Evolutionary conservation across 371 early-diverging fungal species (phyloP), one percentile per base, ranked within the genome.

Genomic region (Rhizomucor pusillus): DNA sequence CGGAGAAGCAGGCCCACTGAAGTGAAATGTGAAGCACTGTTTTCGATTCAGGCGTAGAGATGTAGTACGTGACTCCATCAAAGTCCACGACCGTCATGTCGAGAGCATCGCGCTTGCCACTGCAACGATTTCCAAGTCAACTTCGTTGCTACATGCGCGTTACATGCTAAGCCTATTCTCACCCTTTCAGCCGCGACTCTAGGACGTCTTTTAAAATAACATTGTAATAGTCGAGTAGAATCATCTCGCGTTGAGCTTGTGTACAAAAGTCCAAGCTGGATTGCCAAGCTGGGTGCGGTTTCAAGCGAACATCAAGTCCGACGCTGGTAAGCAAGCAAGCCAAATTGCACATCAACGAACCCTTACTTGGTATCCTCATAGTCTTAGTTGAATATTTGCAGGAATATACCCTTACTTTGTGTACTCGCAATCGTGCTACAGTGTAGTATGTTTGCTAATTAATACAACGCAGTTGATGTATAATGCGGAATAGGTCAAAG

Each of bases 51-150:
- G 88, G 81, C 7, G 94, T 94, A 22, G 88, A 72, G 54, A 97
- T 63, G 57, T 83, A 84, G 76, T 94, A 98, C 10, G 82, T 73
- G 34, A 96, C 96, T 43, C 94, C 93, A 74, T 98, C 98, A 76
- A 96, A 97, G 73, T 98, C 98, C 39, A 93, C 93, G 45, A 95
- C 77, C 40, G 82, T 87, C 66, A 93, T 81, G 62, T 86, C 83
- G 40, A 94, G 62, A n/a, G 84, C 77, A 50, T 93, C 94, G n/a
- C 85, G 82, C 67, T 91, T 88, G 50, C 85, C 90, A 59, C 92
- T 88, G 33, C 56, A 22, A 59, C 53, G n/a, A n/a, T n/a, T n/a
- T n/a, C 57, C 24, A 57, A 43, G 54, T 13, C 36, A 19, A 43
- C n/a, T n/a, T 22, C 37, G 47, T 22, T 33, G 12, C 24, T 14